A percentile compares a stretch with the other conserved stretches of the same genome.
Conservation (phyloP, 2,329 filamentous ascomycete species). For the Colletotrichum sp. region DNA sequence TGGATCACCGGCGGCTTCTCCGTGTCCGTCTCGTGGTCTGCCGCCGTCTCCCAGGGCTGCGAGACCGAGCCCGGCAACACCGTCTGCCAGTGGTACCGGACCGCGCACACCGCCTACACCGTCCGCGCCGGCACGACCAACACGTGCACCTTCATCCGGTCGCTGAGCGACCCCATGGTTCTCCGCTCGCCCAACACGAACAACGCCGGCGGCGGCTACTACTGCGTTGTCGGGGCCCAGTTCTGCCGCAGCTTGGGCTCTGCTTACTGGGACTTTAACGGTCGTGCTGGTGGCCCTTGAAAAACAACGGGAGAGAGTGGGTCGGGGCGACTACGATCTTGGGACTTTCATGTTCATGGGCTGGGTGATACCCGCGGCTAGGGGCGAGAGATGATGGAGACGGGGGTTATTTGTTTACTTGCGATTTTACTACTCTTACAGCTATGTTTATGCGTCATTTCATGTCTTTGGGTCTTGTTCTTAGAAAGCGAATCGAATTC, state of each 20-base stretch:
- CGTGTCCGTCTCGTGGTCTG: not conserved
- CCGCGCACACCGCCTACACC: not conserved
- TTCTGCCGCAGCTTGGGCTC: not conserved
- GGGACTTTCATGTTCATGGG: not conserved
- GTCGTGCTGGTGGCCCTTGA: not conserved
- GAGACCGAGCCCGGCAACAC: not conserved
- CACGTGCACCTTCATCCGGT: not conserved
- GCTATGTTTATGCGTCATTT: too few species aligned
- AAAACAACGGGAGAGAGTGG: too few species aligned
- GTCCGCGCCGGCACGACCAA: not conserved
- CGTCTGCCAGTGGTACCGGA: not conserved
- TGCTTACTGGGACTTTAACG: not conserved
- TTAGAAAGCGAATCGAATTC: not conserved
- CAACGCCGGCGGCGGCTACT: not conserved
- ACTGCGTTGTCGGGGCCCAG: not conserved
- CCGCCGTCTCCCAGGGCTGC: not conserved
- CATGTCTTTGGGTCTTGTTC: not conserved
- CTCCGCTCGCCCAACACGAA: not conserved
- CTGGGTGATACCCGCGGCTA: not conserved
- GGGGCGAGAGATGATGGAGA: not conserved
- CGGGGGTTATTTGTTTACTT: not conserved
- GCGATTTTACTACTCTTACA: too few species aligned
- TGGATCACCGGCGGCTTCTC: not conserved
- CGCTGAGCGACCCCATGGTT: not conserved
- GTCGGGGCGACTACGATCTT: fast-evolving